A percentile compares a stretch with the other conserved stretches of the same genome.
Conservation (phyloP, 176 grass and related monocot species). For the Avena eriantha region DNA sequence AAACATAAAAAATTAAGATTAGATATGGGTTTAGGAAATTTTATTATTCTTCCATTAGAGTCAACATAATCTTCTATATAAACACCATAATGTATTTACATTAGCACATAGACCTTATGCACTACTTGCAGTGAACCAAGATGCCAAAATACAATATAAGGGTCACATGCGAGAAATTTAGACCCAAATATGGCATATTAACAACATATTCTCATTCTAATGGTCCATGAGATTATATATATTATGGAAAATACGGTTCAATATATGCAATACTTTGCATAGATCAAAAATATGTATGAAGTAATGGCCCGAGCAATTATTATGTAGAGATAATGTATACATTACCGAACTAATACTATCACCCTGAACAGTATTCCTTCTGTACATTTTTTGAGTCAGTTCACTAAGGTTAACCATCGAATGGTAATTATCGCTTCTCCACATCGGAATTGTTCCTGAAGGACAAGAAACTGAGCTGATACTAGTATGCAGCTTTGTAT, state of each 20-base stretch:
- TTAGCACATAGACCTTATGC: background rate
- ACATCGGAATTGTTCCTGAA: conserved; percentile 20
- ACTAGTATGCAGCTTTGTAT: background rate
- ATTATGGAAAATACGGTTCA: background rate
- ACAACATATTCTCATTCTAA: background rate
- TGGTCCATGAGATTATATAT: background rate
- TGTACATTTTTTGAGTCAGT: background rate
- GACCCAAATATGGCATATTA: background rate
- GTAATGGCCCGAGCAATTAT: background rate
- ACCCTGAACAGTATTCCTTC: background rate
- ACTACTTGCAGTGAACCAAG: background rate
- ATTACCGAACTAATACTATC: background rate
- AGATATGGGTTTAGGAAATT: background rate
- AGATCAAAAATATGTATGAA: background rate
- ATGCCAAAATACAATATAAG: background rate
- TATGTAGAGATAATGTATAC: background rate
- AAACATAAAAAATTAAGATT: background rate
- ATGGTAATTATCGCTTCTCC: conserved; percentile 2
- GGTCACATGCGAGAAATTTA: background rate
- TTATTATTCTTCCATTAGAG: background rate
- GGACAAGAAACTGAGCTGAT: background rate
- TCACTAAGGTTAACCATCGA: conserved; percentile 10
- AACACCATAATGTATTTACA: background rate
- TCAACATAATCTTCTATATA: background rate
- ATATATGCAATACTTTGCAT: background rate